These are phyloP conservation scores for Metschnikowia continentalis DNA, from an alignment of 805 yeast species.

Conservation along the genomic window DNA sequence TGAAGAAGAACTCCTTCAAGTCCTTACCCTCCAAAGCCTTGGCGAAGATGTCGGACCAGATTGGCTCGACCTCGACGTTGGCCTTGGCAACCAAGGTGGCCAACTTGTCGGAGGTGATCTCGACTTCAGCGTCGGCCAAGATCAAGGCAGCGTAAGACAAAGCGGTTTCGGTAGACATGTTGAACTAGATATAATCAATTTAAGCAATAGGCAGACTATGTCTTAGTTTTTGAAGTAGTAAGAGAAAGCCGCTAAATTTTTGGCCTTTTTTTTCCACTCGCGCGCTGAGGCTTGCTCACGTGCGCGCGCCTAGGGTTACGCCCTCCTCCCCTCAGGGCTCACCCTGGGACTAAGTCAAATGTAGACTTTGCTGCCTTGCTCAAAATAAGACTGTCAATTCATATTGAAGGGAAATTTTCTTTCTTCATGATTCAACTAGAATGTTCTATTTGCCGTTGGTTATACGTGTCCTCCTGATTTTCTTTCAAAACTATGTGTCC, in stretches of 20 bases:
- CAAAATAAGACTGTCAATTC: neutral
- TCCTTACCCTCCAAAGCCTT: slow-evolving; percentile 45
- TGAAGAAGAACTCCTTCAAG: slow-evolving; percentile 48
- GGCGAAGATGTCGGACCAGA: slow-evolving; percentile 47
- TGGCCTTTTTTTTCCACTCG: slow-evolving; percentile 10
- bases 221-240: slow-evolving; percentile 33
- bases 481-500: no score
- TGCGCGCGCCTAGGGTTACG: slow-evolving; percentile 12
- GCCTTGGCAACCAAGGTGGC: slow-evolving; percentile 38
- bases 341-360: neutral
- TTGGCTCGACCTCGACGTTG: slow-evolving; percentile 42
- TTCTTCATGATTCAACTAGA: neutral
- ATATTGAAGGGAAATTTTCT: no score
- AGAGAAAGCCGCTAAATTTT: slow-evolving; percentile 5
- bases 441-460: neutral
- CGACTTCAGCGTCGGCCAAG: slow-evolving; percentile 46
- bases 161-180: slow-evolving; percentile 46
- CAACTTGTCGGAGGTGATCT: slow-evolving; percentile 44
- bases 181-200: slow-evolving; percentile 48
- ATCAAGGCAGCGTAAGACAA: slow-evolving; percentile 49
- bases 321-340: neutral
- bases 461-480: neutral
- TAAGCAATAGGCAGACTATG: slow-evolving; percentile 48
- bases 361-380: neutral
- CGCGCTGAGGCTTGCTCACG: slow-evolving; percentile 11